phyloP scores from a whole-genome alignment of 1,139 yeast species.

The Candida sanyaensis region DNA sequence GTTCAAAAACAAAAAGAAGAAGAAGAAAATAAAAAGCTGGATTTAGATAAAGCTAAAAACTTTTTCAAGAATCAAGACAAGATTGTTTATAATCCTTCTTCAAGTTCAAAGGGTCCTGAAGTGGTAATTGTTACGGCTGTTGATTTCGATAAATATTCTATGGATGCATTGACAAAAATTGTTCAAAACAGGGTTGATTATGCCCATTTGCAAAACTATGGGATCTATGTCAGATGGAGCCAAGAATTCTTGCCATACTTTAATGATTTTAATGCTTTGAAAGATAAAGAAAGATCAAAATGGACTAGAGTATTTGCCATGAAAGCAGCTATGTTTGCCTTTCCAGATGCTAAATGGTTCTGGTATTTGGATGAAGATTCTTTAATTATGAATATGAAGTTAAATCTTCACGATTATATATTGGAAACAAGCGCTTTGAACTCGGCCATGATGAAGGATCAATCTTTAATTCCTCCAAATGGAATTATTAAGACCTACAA shows the following conservation, averaged over 20 bases:
- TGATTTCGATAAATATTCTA: constrained; percentile 69
- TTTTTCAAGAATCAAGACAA: constrained; percentile 68
- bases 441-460: constrained; percentile 61
- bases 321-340: constrained; percentile 84
- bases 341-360: constrained; percentile 80
- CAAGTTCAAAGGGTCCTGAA: constrained; percentile 52
- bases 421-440: constrained; percentile 58
- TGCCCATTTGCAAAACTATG: constrained; percentile 73
- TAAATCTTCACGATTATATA: constrained; percentile 58
- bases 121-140: constrained; percentile 79
- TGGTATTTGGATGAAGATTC: constrained; percentile 84
- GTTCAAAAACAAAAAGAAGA: constrained; percentile 40
- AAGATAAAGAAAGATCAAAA: constrained; percentile 36
- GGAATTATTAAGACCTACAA: constrained; percentile 73
- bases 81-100: constrained; percentile 50
- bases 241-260: constrained; percentile 74
- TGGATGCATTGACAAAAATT: constrained; percentile 59
- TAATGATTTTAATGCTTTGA: constrained; percentile 41
- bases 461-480: constrained; percentile 66
- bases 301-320: constrained; percentile 64
- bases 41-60: constrained; percentile 51
- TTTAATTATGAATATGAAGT: constrained; percentile 63
- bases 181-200: constrained; percentile 83
- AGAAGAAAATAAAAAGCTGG: constrained; percentile 36
- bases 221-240: constrained; percentile 76